Percentiles rank a stretch among this genome's conserved stretches.
phyloP scores from a whole-genome alignment of 1,139 yeast genomes.

The Diutina mesorugosa region DNA sequence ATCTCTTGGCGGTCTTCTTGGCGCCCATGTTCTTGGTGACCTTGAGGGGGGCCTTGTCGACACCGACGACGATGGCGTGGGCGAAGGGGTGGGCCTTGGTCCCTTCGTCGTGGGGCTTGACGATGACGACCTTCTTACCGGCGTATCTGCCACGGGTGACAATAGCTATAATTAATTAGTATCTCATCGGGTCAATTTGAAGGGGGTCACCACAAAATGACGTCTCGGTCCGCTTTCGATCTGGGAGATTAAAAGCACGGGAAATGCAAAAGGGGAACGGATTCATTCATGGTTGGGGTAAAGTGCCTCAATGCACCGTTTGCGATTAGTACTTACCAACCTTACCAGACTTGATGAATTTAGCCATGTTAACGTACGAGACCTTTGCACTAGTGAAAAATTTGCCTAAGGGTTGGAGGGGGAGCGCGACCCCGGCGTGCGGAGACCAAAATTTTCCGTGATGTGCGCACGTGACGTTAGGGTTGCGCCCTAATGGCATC shows the following conservation, averaged over 20 bases:
- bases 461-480: not conserved
- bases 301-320: not conserved
- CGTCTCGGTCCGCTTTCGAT: not conserved
- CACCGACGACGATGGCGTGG: slow-evolving; percentile 99
- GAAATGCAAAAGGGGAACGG: not conserved
- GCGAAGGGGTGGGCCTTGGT: slow-evolving; percentile 98
- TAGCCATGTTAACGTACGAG: slow-evolving; percentile 1
- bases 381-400: not conserved
- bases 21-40: slow-evolving; percentile 92
- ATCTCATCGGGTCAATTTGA: not conserved
- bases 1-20: slow-evolving; percentile 92
- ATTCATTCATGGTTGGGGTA: not conserved
- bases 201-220: not conserved
- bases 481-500: not conserved
- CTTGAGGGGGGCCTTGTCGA: slow-evolving; percentile 97
- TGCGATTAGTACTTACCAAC: not conserved
- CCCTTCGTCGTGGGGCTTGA: slow-evolving; percentile 98
- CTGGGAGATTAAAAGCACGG: not conserved
- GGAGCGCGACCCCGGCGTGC: not conserved
- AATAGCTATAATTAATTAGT: slow-evolving; percentile 47
- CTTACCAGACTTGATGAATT: slow-evolving; percentile 3
- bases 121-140: slow-evolving; percentile 99
- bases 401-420: not conserved
- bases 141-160: slow-evolving; percentile 99
- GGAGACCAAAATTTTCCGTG: not conserved